Conservation (phyloP, 345 rosid species). For the Theobroma cacao region DNA sequence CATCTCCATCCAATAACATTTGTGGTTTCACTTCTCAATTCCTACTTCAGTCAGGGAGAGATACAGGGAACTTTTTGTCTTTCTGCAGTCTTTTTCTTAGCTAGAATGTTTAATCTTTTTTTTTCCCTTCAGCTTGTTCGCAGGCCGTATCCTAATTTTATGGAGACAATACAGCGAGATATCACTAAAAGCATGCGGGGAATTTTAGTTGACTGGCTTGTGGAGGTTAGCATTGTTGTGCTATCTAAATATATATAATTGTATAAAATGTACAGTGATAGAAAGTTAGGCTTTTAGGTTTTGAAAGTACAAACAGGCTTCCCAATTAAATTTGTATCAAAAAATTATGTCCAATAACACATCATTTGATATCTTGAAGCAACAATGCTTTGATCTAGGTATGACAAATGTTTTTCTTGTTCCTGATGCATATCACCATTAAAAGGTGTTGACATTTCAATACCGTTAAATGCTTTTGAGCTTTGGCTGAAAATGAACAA, state of each 20-base stretch:
- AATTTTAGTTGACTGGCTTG: slow-evolving; percentile 95
- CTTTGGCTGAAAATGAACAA: background rate
- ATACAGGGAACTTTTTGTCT: slow-evolving; percentile 1
- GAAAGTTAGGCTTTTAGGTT: background rate
- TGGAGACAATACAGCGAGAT: slow-evolving; percentile 73
- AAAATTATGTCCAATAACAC: background rate
- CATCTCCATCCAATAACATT: background rate
- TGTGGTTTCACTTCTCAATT: background rate
- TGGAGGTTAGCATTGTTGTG: slow-evolving; percentile 62
- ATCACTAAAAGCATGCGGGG: slow-evolving; percentile 85
- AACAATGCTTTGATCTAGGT: background rate
- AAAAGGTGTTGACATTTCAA: background rate
- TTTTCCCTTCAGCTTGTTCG: slow-evolving; percentile 52
- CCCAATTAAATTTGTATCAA: background rate
- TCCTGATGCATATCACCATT: background rate
- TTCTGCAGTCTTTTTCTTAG: background rate
- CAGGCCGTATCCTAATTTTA: slow-evolving; percentile 55
- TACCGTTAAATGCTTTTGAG: background rate
- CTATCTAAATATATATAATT: background rate
- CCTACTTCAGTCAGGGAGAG: background rate
- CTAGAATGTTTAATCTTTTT: slow-evolving; percentile 12
- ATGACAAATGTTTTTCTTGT: background rate
- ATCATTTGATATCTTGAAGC: background rate
- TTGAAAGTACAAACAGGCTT: background rate
- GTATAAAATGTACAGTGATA: background rate